Percentiles rank a stretch among this genome's conserved stretches.
Conservation (phyloP, 2,329 filamentous ascomycete species). For the Bertia moriformis region DNA sequence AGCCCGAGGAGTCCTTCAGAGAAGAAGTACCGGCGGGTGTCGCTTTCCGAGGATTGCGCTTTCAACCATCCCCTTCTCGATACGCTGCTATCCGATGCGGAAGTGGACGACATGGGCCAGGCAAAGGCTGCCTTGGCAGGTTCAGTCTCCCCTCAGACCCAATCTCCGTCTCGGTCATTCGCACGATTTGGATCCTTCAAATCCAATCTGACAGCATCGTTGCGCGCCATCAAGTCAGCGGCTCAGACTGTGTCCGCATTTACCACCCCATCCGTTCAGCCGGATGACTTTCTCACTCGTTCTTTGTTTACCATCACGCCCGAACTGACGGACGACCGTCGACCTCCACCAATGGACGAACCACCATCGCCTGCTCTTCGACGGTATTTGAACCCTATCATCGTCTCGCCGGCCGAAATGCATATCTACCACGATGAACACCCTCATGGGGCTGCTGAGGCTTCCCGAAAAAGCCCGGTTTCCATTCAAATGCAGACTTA, state of each 20-base stretch:
- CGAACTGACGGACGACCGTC: constrained; percentile 42
- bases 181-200: constrained; percentile 34
- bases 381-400: constrained; percentile 43
- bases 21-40: constrained; percentile 26
- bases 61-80: constrained; percentile 40
- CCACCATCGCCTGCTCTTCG: constrained; percentile 39
- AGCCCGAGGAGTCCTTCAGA: neutral
- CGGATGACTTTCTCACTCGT: constrained; percentile 43
- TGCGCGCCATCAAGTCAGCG: constrained; percentile 44
- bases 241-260: constrained; percentile 47
- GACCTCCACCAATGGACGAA: constrained; percentile 35
- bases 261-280: constrained; percentile 30
- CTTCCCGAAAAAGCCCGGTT: constrained; percentile 22
- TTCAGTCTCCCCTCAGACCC: no score
- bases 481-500: constrained; percentile 53
- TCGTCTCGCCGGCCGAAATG: constrained; percentile 25
- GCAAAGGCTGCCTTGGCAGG: no score
- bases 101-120: no score
- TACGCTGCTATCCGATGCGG: constrained; percentile 8
- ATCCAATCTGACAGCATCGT: constrained; percentile 47
- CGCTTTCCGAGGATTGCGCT: constrained; percentile 35
- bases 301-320: constrained; percentile 39
- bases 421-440: constrained; percentile 18
- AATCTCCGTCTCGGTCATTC: constrained; percentile 6
- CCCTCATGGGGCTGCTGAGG: constrained; percentile 14